phyloP scores from a whole-genome alignment of 768 basidiomycete genomes.

The Psilocybe sp. region DNA sequence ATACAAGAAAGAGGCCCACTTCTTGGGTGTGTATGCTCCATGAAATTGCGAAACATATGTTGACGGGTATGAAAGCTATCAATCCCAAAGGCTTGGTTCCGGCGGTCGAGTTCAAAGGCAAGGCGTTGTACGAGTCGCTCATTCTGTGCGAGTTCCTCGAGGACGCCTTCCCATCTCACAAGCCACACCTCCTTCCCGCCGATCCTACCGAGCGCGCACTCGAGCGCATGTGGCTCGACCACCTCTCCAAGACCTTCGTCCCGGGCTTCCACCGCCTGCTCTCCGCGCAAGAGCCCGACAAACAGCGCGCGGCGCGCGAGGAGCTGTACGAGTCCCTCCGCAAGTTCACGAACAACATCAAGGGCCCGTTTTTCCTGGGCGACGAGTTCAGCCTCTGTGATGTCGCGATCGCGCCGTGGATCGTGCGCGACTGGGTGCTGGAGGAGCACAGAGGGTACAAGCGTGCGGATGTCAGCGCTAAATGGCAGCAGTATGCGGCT shows the following conservation, averaged over 20 bases:
- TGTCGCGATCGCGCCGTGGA: constrained; percentile 55
- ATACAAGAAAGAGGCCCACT: constrained; percentile 63
- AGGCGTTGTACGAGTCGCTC: constrained; percentile 62
- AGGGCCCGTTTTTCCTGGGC: constrained; percentile 57
- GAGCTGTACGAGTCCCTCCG: constrained; percentile 27
- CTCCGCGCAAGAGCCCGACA: constrained; percentile 32
- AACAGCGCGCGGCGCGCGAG: constrained; percentile 23
- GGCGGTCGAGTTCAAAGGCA: constrained; percentile 46
- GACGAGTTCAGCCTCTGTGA: constrained; percentile 53
- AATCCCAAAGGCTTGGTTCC: constrained; percentile 75
- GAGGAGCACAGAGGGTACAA: constrained; percentile 47
- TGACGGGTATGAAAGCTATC: constrained; percentile 26
- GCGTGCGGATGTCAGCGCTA: constrained; percentile 36
- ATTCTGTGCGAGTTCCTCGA: constrained; percentile 67
- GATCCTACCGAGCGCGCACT: constrained; percentile 51
- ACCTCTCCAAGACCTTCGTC: constrained; percentile 48
- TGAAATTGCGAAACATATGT: neutral
- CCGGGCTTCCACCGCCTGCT: constrained; percentile 51
- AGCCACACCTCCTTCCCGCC: constrained; percentile 46
- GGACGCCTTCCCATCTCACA: constrained; percentile 47
- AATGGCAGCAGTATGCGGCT: constrained; percentile 45
- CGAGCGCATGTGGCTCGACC: constrained; percentile 57
- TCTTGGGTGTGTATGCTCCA: constrained; percentile 36
- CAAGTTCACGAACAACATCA: constrained; percentile 28
- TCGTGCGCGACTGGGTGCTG: constrained; percentile 42